Conservation (phyloP, 768 basidiomycete species). For the Russula lepida region DNA sequence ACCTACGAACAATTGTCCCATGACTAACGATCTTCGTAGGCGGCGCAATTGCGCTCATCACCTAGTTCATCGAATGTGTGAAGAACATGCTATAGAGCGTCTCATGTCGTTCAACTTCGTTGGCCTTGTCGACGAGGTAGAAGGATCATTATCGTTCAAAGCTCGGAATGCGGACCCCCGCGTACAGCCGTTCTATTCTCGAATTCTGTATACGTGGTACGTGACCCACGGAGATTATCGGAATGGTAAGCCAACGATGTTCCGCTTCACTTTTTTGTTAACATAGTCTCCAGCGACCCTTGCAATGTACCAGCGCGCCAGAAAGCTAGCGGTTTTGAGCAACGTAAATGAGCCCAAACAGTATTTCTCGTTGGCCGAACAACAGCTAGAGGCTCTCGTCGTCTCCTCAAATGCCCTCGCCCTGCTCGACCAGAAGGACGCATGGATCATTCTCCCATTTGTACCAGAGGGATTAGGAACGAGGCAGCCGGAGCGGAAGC, state of each 20-base stretch:
- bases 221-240: conserved; percentile 81
- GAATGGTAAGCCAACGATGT: conserved; percentile 54
- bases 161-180: conserved; percentile 90
- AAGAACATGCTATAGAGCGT: conserved; percentile 69
- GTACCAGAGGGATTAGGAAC: conserved; percentile 30
- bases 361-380: conserved; percentile 47
- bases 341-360: conserved; percentile 28
- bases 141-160: conserved; percentile 83
- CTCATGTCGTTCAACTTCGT: conserved; percentile 80
- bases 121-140: conserved; percentile 79
- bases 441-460: conserved; percentile 72
- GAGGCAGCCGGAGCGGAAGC: conserved; percentile 56
- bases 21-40: conserved; percentile 33
- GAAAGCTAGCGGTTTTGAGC: conserved; percentile 51
- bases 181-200: conserved; percentile 74
- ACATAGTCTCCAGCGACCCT: conserved; percentile 54
- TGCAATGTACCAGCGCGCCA: conserved; percentile 88
- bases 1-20: background rate
- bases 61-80: conserved; percentile 88
- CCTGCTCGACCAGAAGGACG: conserved; percentile 68
- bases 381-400: conserved; percentile 72
- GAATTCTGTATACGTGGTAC: conserved; percentile 93
- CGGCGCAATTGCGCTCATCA: conserved; percentile 76
- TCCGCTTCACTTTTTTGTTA: background rate
- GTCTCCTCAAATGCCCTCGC: conserved; percentile 86